Conservation (phyloP, 2,329 filamentous ascomycete genomes). For the Fusarium austroafricanum region DNA sequence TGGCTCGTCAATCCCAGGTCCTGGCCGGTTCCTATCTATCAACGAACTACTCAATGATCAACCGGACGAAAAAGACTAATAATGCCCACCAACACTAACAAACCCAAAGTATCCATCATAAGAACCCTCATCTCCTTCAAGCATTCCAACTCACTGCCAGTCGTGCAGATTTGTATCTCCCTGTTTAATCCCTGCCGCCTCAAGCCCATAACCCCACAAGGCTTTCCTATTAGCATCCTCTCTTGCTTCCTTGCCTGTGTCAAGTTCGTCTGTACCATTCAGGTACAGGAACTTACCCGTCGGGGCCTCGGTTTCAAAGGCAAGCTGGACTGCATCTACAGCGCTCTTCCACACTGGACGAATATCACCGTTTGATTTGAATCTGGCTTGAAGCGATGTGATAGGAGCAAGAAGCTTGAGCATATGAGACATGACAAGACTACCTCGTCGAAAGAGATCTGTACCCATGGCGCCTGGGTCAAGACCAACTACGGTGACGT, state of each 20-base stretch:
- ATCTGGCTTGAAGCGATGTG: constrained; percentile 38
- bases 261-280: constrained; percentile 48
- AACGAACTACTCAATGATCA: background rate
- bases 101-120: background rate
- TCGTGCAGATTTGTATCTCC: constrained; percentile 45
- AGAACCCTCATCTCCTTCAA: background rate
- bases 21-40: background rate
- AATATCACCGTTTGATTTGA: constrained; percentile 48
- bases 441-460: constrained; percentile 46
- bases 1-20: background rate
- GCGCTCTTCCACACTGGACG: constrained; percentile 51
- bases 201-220: constrained; percentile 50
- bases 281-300: constrained; percentile 50
- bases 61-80: background rate
- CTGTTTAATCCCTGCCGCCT: constrained; percentile 40
- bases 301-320: constrained; percentile 46
- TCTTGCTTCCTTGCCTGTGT: constrained; percentile 47
- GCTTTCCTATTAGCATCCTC: constrained; percentile 47
- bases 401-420: constrained; percentile 45
- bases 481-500: constrained; percentile 52
- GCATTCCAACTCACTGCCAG: constrained; percentile 40
- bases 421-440: constrained; percentile 39
- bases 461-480: constrained; percentile 55
- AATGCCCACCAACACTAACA: background rate
- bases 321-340: constrained; percentile 47